These are phyloP conservation scores for Phytopythium cucurbitacearum DNA, from an alignment of 352 stramenopile genomes.

Conservation along the genomic window DNA sequence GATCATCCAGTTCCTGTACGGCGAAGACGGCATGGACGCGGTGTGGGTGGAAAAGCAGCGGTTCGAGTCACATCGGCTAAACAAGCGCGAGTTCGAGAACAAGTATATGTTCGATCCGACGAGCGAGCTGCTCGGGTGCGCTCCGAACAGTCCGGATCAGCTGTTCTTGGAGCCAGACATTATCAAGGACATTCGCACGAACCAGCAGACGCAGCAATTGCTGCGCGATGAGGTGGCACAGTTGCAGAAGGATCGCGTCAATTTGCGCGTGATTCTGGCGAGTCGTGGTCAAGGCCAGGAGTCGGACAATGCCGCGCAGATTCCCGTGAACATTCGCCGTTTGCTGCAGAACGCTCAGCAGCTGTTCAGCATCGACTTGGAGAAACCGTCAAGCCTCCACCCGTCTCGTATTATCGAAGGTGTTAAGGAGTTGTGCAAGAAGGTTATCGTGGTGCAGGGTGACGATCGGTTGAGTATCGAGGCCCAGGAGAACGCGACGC, in stretches of 20 bases:
- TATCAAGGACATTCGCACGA: conserved; percentile 90
- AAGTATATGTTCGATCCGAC: conserved; percentile 92
- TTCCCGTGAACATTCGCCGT: conserved; percentile 93
- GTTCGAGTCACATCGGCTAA: conserved; percentile 88
- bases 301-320: conserved; percentile 85
- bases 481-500: conserved; percentile 97
- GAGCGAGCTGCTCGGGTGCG: conserved; percentile 91
- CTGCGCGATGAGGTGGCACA: conserved; percentile 93
- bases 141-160: conserved; percentile 81
- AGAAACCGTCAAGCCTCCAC: conserved; percentile 92
- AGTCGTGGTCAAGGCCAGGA: conserved; percentile 94
- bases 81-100: conserved; percentile 92
- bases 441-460: conserved; percentile 95
- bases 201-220: conserved; percentile 91
- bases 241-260: conserved; percentile 93
- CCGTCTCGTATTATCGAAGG: conserved; percentile 87
- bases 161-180: conserved; percentile 83
- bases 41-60: conserved; percentile 99
- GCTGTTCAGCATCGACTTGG: conserved; percentile 91
- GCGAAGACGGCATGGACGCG: conserved; percentile 99
- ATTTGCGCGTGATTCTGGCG: conserved; percentile 92
- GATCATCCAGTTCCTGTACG: conserved; percentile 89
- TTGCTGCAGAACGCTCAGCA: conserved; percentile 97
- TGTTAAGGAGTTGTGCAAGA: conserved; percentile 92
- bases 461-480: conserved; percentile 94